Percentiles rank a stretch among this genome's conserved stretches.
Conservation (phyloP, 345 rosid species). For the Camelina neglecta region DNA sequence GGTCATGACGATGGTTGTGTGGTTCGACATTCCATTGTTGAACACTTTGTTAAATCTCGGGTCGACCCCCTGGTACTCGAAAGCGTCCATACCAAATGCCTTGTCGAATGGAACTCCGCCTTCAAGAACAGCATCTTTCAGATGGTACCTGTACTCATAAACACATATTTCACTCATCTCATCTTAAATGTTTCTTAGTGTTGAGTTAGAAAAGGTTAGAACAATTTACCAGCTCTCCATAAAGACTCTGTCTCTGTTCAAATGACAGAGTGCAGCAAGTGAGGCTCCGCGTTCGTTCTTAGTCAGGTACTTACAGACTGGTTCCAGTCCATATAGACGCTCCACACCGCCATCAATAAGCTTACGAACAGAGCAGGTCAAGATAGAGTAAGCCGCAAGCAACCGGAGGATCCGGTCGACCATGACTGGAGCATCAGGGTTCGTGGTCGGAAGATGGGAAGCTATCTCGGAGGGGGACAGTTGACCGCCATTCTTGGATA, state of each 20-base stretch:
- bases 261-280: conserved; percentile 60
- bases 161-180: not conserved
- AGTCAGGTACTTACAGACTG: conserved; percentile 72
- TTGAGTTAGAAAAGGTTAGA: not conserved
- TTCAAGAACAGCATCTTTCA: conserved; percentile 81
- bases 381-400: conserved; percentile 64
- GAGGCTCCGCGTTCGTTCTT: conserved; percentile 78
- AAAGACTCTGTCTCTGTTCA: conserved; percentile 81
- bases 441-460: conserved; percentile 67
- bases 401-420: conserved; percentile 72
- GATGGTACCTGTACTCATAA: conserved; percentile 52
- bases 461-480: conserved; percentile 63
- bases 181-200: not conserved
- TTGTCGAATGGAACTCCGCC: conserved; percentile 79
- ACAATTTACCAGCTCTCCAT: conserved; percentile 82
- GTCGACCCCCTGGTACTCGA: conserved; percentile 73
- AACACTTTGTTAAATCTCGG: conserved; percentile 76
- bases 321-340: conserved; percentile 66
- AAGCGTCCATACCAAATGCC: conserved; percentile 72
- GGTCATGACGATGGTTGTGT: conserved; percentile 71
- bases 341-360: conserved; percentile 56
- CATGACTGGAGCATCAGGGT: conserved; percentile 74
- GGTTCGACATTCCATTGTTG: conserved; percentile 70
- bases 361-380: conserved; percentile 52
- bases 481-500: conserved; percentile 57